phyloP scores from a whole-genome alignment of 768 basidiomycete species.

The Scleroderma bovista region DNA sequence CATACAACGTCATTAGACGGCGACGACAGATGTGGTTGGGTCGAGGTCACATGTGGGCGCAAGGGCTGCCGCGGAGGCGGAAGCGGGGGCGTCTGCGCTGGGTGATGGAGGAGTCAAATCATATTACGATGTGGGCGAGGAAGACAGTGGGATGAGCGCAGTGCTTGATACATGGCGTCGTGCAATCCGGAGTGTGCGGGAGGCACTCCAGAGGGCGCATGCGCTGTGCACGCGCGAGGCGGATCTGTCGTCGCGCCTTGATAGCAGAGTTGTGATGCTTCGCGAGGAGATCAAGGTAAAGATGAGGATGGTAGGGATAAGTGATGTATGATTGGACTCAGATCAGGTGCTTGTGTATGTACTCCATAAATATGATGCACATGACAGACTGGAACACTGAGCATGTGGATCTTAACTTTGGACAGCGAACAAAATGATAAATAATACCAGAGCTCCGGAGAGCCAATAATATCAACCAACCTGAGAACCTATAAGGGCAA shows the following conservation, averaged over 20 bases:
- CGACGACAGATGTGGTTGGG: too few species aligned
- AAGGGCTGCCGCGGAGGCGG: conserved; percentile 25
- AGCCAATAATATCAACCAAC: too few species aligned
- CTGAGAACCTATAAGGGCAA: too few species aligned
- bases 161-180: conserved; percentile 37
- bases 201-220: conserved; percentile 49
- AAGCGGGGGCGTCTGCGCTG: conserved; percentile 20
- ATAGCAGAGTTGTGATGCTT: conserved; percentile 64
- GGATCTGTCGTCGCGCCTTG: conserved; percentile 64
- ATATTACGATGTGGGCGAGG: too few species aligned
- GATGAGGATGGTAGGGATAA: conserved; percentile 39
- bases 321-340: conserved; percentile 4
- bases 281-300: conserved; percentile 65
- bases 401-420: too few species aligned
- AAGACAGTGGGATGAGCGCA: background rate
- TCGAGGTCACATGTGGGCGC: too few species aligned
- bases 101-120: background rate
- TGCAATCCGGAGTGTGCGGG: conserved; percentile 42
- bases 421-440: too few species aligned
- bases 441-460: too few species aligned
- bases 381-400: too few species aligned
- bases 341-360: too few species aligned
- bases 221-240: conserved; percentile 42
- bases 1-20: too few species aligned
- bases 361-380: too few species aligned